Percentiles rank a stretch among this genome's conserved stretches.
These are phyloP conservation scores for Cercospora janseana DNA, from an alignment of 2,329 filamentous ascomycete species.

Conservation along the genomic window DNA sequence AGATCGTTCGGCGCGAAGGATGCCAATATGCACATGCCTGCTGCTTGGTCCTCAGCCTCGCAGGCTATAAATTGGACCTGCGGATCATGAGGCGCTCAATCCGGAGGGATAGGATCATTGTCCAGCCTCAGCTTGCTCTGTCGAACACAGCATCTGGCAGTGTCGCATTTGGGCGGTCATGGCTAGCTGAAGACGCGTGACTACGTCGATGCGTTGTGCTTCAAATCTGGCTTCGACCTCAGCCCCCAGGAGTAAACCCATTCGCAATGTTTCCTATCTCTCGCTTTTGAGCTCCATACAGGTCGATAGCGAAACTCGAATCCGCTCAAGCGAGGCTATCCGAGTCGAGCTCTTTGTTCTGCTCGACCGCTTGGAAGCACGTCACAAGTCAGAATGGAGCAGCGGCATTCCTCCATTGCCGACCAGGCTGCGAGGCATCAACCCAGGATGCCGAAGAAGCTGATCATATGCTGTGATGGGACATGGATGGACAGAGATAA, in stretches of 20 bases:
- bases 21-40: constrained; percentile 13
- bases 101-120: not conserved
- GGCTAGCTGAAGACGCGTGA: not conserved
- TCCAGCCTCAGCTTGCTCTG: constrained; percentile 5
- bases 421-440: constrained; percentile 22
- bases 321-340: not conserved
- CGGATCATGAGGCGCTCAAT: constrained; percentile 9
- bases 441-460: constrained; percentile 27
- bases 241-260: too few relatives aligned
- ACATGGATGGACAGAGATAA: constrained; percentile 41
- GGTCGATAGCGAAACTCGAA: too few relatives aligned
- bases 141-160: not conserved
- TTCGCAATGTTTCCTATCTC: too few relatives aligned
- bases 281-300: too few relatives aligned
- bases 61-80: constrained; percentile 12
- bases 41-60: constrained; percentile 3
- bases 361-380: not conserved
- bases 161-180: not conserved
- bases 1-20: constrained; percentile 10
- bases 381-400: constrained; percentile 5
- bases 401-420: constrained; percentile 11
- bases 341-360: not conserved
- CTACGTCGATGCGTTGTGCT: too few relatives aligned
- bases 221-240: too few relatives aligned
- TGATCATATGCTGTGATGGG: constrained; percentile 35